Evolutionary conservation across 2,329 filamentous ascomycete genomes (phyloP), one percentile per base, ranked within the genome.

Genomic region (Gnomoniopsis sp.): DNA sequence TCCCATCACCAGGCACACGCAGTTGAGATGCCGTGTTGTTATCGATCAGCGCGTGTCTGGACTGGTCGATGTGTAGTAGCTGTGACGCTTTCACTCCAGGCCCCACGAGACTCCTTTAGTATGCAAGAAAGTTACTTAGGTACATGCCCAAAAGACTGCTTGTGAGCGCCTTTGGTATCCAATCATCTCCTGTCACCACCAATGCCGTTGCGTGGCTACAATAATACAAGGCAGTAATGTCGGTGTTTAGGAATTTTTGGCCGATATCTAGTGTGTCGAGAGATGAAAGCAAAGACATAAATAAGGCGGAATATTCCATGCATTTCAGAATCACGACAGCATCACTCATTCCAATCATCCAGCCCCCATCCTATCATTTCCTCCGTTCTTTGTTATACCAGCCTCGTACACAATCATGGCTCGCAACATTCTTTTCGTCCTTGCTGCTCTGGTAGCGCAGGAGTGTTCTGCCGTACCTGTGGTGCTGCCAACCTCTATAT

Each of bases 401-500:
- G 10, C 44, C 21, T 23, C 23, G 17, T 12, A 23, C 21, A 23
- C 19, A 44, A 43, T 19, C 17, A 56, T 56, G 53, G 49, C 46
- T 49, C 47, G 47, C 53, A 56, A 19, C 11, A 14, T 34, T n/a
- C 34, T 50, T 22, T 22, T 50, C 41, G 11, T 56, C 11, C n/a
- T 56, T 49, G 53, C 47, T 17, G 53, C 53, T 56, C 47, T 56
- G 53, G 46, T 49, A 56, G 53, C 53, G 47, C 53, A 56, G 23
- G 33, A 56, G 26, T 56, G 53, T 33, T 56, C 47, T 33, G 53
- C 47, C 15, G 47, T 26, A 12, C 53, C 53, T 7, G 53, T 50
- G 22, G 46, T 56, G 34, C 17, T 49, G 46, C 53, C 47, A 4
- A 43, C 53, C 1, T 49, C 46, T 38, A 34, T 49, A 17, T 21